A percentile compares a stretch with the other conserved stretches of the same genome.
Conservation (phyloP, 345 rosid genomes). For the Eutrema heterophyllum region DNA sequence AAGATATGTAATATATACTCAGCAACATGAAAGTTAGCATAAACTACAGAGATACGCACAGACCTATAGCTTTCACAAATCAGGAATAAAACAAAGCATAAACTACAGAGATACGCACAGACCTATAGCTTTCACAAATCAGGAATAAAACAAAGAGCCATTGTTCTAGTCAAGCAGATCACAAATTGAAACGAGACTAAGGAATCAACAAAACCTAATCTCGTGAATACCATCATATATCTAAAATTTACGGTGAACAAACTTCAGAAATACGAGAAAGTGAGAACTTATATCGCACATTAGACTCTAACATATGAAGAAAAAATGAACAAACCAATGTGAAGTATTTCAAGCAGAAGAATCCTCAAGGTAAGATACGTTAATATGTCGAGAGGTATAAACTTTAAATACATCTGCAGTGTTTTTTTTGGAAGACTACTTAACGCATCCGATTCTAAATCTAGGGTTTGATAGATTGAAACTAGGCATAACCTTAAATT, state of each 20-base stretch:
- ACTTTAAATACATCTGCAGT: too few species aligned
- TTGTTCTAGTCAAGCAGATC: background rate
- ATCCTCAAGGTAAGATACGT: background rate
- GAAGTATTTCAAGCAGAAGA: background rate
- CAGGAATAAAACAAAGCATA: background rate
- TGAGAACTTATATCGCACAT: background rate
- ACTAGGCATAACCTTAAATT: background rate
- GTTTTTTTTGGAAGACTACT: background rate
- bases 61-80: background rate
- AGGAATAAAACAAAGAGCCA: background rate
- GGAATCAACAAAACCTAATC: background rate
- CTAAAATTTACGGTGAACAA: background rate
- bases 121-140: background rate
- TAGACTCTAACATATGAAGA: background rate
- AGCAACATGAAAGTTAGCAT: background rate
- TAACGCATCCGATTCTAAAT: background rate
- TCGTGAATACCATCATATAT: background rate
- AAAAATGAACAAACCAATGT: background rate
- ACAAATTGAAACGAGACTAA: background rate
- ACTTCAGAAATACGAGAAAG: background rate
- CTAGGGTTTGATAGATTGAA: slow-evolving; percentile 16
- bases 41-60: background rate
- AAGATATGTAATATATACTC: background rate
- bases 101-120: background rate
- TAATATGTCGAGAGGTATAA: background rate